Evolutionary conservation across 495 filamentous ascomycete genomes (phyloP).

Genomic region (Elaphomyces granulatus): DNA sequence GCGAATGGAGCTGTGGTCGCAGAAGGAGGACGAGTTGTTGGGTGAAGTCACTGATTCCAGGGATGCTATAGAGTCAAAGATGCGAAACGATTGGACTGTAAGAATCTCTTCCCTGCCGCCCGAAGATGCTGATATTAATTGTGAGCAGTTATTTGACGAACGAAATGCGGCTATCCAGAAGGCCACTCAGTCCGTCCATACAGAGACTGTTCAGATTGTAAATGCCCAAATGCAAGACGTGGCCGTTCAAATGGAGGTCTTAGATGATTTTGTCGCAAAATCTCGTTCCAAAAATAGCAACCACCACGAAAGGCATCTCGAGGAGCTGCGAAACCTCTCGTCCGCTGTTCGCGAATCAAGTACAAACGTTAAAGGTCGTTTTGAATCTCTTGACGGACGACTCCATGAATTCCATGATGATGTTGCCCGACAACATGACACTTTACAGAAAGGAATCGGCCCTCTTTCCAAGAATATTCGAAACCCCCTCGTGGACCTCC

Average conservation of each 20-base stretch:
- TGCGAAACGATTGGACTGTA: conserved; percentile 83
- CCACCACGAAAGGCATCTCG: conserved; percentile 52
- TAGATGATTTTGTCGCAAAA: conserved; percentile 81
- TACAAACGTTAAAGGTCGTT: conserved; percentile 46
- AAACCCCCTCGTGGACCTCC: conserved; percentile 53
- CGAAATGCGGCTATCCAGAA: conserved; percentile 66
- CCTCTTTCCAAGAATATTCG: conserved; percentile 46
- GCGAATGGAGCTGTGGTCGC: conserved; percentile 62
- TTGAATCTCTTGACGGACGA: conserved; percentile 45
- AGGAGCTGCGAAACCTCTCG: conserved; percentile 46
- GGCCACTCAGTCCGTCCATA: conserved; percentile 74
- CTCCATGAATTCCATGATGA: conserved; percentile 49
- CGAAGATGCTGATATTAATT: conserved; percentile 14
- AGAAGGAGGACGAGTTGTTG: conserved; percentile 51
- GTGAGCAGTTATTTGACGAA: conserved; percentile 50
- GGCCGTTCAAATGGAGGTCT: conserved; percentile 67
- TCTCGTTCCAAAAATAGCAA: conserved; percentile 67
- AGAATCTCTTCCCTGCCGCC: conserved; percentile 15
- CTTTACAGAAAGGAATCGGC: conserved; percentile 39
- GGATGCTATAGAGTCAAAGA: conserved; percentile 60
- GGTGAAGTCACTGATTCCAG: conserved; percentile 55
- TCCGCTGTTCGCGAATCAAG: conserved; percentile 56
- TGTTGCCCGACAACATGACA: conserved; percentile 37
- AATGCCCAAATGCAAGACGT: conserved; percentile 79
- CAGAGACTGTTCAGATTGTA: conserved; percentile 82